These are phyloP conservation scores for Spirogloea muscicola DNA, from an alignment of 139 green algal genomes.

Conservation along the genomic window DNA sequence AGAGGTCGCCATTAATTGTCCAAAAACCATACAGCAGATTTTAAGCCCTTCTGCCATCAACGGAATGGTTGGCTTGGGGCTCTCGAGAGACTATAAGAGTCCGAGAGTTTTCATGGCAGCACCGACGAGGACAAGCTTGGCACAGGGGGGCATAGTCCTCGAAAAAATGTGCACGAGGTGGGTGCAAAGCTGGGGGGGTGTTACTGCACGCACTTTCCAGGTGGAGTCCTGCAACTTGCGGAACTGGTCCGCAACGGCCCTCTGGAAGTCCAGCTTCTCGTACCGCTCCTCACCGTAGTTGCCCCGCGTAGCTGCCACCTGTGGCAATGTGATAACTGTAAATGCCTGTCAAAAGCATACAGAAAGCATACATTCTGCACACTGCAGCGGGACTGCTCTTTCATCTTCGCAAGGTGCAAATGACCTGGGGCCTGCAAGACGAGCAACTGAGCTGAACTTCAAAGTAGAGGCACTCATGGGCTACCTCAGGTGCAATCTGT, in stretches of 20 bases:
- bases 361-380: neutral
- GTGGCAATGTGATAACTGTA: too few relatives aligned
- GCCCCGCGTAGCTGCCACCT: conserved; percentile 55
- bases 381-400: neutral
- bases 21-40: neutral
- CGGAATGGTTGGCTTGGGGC: neutral
- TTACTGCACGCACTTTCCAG: conserved; percentile 40
- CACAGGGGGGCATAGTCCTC: neutral
- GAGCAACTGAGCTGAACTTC: neutral
- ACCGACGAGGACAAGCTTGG: neutral
- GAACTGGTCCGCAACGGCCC: conserved; percentile 39
- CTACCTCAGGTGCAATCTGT: conserved; percentile 55
- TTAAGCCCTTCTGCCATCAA: neutral
- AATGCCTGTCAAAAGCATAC: neutral
- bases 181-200: too few relatives aligned
- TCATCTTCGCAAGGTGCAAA: neutral
- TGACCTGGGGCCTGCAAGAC: neutral
- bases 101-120: neutral
- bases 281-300: conserved; percentile 86
- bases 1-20: neutral
- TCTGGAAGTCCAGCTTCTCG: conserved; percentile 54
- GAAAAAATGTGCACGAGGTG: neutral
- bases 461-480: neutral
- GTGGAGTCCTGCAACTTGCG: conserved; percentile 21
- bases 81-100: neutral